Evolutionary conservation across 2,329 filamentous ascomycete species (phyloP).

Genomic region (Cladosporium sp.): DNA sequence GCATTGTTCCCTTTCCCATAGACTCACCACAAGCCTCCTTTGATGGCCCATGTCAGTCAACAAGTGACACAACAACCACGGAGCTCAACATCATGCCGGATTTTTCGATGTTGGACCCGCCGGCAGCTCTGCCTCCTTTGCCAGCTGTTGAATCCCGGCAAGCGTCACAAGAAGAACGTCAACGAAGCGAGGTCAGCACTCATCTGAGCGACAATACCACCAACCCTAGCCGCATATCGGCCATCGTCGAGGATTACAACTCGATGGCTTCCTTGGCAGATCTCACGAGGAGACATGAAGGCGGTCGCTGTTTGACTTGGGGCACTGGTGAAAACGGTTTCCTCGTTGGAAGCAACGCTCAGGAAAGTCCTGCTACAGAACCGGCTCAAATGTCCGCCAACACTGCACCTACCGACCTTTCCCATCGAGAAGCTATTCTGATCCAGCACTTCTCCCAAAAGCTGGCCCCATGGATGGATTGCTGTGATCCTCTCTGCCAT

Average conservation of each 20-base stretch:
- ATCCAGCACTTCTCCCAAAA: constrained; percentile 37
- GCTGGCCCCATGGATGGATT: constrained; percentile 39
- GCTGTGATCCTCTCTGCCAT: constrained; percentile 36
- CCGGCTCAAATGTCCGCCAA: constrained; percentile 8
- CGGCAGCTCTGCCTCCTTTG: not conserved
- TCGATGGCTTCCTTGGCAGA: constrained; percentile 26
- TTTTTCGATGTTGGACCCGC: not conserved
- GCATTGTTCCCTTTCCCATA: not conserved
- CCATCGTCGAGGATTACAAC: constrained; percentile 15
- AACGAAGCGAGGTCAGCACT: constrained; percentile 6
- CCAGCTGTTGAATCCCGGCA: not conserved
- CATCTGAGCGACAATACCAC: not conserved
- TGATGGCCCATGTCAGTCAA: not conserved
- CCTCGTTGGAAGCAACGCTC: constrained; percentile 17
- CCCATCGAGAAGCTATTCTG: constrained; percentile 24
- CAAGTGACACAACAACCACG: no score
- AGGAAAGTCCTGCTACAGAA: not conserved
- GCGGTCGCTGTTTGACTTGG: constrained; percentile 9
- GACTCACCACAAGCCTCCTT: not conserved
- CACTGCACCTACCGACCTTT: constrained; percentile 19
- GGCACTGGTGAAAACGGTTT: constrained; percentile 15
- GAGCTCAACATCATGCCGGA: not conserved
- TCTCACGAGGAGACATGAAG: constrained; percentile 23
- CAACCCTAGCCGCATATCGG: not conserved
- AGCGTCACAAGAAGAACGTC: not conserved